These are phyloP conservation scores for Pisolithus tinctorius DNA, from an alignment of 768 basidiomycete genomes.

Conservation along the genomic window DNA sequence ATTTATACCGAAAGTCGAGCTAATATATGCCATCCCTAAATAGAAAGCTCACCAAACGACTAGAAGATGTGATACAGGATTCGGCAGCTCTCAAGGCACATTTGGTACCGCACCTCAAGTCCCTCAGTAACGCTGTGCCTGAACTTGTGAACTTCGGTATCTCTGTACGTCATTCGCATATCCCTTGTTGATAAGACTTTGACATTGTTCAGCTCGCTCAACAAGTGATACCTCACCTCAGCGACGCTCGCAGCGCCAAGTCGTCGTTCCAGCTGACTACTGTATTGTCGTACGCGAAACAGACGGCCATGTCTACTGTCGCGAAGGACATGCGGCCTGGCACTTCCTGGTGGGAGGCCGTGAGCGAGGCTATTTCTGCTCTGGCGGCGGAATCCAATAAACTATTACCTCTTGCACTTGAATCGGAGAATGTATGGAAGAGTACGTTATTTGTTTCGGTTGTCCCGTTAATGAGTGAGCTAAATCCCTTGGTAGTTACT, in stretches of 20 bases:
- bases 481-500: conserved; percentile 40
- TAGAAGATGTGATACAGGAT: conserved; percentile 73
- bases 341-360: conserved; percentile 68
- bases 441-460: conserved; percentile 39
- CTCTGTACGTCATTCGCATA: conserved; percentile 43
- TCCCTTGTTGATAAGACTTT: not conserved
- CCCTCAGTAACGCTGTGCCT: conserved; percentile 63
- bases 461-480: not conserved
- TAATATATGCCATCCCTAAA: conserved; percentile 1
- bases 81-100: conserved; percentile 66
- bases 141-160: conserved; percentile 90
- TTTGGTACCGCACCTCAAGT: conserved; percentile 67
- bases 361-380: conserved; percentile 60
- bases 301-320: conserved; percentile 66
- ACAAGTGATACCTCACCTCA: conserved; percentile 79
- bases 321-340: conserved; percentile 63
- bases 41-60: conserved; percentile 82
- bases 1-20: not conserved
- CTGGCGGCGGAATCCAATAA: conserved; percentile 66
- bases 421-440: conserved; percentile 71
- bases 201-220: conserved; percentile 65
- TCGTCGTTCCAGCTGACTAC: conserved; percentile 68
- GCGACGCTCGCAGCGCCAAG: conserved; percentile 74
- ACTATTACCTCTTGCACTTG: conserved; percentile 64
- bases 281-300: conserved; percentile 63